Evolutionary conservation across 768 basidiomycete genomes (phyloP).

Genomic region (Gymnopilus dilepis): DNA sequence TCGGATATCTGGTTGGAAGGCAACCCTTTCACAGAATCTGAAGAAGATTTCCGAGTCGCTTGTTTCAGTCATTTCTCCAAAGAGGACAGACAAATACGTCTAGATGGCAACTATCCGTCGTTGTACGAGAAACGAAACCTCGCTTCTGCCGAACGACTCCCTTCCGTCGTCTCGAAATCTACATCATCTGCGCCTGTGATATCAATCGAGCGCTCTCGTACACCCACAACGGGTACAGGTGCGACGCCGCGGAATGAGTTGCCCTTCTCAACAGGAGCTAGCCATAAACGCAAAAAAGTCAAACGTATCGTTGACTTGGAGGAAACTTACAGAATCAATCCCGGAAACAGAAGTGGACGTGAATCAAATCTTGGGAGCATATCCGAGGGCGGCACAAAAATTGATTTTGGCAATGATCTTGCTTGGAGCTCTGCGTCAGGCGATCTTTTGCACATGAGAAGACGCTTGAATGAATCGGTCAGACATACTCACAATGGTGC

Average conservation of each 20-base stretch:
- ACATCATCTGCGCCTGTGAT: slow-evolving; percentile 54
- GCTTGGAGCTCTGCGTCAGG: too few relatives aligned
- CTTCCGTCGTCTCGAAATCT: slow-evolving; percentile 48
- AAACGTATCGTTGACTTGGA: slow-evolving; percentile 85
- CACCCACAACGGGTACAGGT: slow-evolving; percentile 19
- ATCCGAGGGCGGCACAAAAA: too few relatives aligned
- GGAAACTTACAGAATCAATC: slow-evolving; percentile 50
- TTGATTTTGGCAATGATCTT: too few relatives aligned
- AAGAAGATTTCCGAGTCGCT: slow-evolving; percentile 74
- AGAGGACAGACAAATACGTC: slow-evolving; percentile 77
- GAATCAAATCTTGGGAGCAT: slow-evolving; percentile 36
- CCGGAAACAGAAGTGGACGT: too few relatives aligned
- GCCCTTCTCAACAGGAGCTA: slow-evolving; percentile 29
- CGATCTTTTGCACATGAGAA: neutral
- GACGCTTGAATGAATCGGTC: too few relatives aligned
- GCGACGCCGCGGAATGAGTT: too few relatives aligned
- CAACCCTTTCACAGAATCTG: slow-evolving; percentile 79
- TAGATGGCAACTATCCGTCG: slow-evolving; percentile 76
- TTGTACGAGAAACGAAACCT: slow-evolving; percentile 75
- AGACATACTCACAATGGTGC: neutral
- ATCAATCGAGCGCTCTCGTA: slow-evolving; percentile 52
- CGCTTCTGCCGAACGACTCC: slow-evolving; percentile 56
- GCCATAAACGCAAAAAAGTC: slow-evolving; percentile 61
- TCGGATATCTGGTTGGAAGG: slow-evolving; percentile 82
- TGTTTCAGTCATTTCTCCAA: slow-evolving; percentile 87